Evolutionary conservation across 495 filamentous ascomycete species (phyloP).

Genomic region (Lindgomyces ingoldianus): DNA sequence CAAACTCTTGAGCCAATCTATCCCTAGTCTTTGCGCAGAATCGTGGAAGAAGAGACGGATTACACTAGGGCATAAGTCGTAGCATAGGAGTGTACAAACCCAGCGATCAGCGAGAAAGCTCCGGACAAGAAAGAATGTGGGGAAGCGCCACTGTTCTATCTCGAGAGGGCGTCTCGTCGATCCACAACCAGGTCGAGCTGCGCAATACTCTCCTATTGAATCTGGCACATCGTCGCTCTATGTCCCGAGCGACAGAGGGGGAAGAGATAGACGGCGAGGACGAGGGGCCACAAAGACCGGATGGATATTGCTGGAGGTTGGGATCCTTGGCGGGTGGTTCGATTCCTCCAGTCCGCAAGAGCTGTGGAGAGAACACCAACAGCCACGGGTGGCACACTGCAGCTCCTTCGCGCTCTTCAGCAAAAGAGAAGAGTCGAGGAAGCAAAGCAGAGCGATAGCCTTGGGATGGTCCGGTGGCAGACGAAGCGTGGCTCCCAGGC

Average conservation of each 20-base stretch:
- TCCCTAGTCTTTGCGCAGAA: conserved; percentile 41
- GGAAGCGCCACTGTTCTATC: conserved; percentile 37
- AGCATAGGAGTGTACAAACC: conserved; percentile 24
- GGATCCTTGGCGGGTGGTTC: conserved; percentile 33
- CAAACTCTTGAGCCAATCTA: conserved; percentile 40
- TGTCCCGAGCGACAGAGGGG: conserved; percentile 32
- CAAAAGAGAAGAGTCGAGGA: conserved; percentile 6
- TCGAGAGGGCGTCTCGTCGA: conserved; percentile 20
- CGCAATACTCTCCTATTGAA: conserved; percentile 25
- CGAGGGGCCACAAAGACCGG: conserved; percentile 22
- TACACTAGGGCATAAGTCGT: conserved; percentile 32
- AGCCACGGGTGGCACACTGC: conserved; percentile 18
- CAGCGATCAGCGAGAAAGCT: conserved; percentile 11
- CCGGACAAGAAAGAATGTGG: conserved; percentile 37
- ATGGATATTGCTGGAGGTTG: conserved; percentile 5
- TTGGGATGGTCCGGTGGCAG: conserved; percentile 19
- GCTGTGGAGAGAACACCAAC: conserved; percentile 26
- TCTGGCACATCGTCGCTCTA: conserved; percentile 38
- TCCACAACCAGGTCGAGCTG: conserved; percentile 24
- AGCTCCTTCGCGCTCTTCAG: conserved; percentile 14
- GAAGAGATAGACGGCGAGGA: conserved; percentile 16
- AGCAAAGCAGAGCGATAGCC: conserved; percentile 12
- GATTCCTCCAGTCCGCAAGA: conserved; percentile 13
- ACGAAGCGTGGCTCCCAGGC: conserved; percentile 24
- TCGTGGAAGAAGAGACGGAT: conserved; percentile 38